phyloP scores from a whole-genome alignment of 2,329 filamentous ascomycete species.

The Exophiala spinifera region DNA sequence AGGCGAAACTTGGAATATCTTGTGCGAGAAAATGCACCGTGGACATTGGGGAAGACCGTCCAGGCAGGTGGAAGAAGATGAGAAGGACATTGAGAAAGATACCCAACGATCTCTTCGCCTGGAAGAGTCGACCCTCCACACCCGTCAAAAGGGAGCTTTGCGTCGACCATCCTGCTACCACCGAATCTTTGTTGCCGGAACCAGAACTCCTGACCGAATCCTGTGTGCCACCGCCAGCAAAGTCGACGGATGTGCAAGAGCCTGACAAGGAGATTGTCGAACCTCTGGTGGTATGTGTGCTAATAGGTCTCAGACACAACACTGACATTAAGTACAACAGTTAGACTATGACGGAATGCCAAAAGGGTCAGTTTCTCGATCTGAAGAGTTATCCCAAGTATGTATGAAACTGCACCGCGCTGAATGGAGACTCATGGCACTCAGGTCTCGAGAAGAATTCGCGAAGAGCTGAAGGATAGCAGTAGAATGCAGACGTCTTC shows the following conservation, averaged over 20 bases:
- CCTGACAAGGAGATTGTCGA: not conserved
- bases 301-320: too few species aligned
- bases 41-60: slow-evolving; percentile 10
- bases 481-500: not conserved
- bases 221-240: slow-evolving; percentile 1
- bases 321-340: not conserved
- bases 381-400: slow-evolving; percentile 8
- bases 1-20: slow-evolving; percentile 1
- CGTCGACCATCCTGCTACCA: not conserved
- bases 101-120: slow-evolving; percentile 12
- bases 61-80: slow-evolving; percentile 16
- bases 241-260: not conserved
- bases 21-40: slow-evolving; percentile 2
- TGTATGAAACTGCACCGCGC: not conserved
- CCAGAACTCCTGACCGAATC: slow-evolving; percentile 8
- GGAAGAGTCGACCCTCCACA: slow-evolving; percentile 4
- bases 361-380: slow-evolving; percentile 5
- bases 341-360: slow-evolving; percentile 18
- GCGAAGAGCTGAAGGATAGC: not conserved
- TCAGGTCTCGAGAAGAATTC: not conserved
- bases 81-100: slow-evolving; percentile 11
- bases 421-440: not conserved
- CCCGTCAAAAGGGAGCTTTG: not conserved
- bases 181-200: slow-evolving; percentile 6
- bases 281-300: not conserved